phyloP scores from a whole-genome alignment of 1,284 basidiomycete genomes.

The Anthracocystis walkeri region DNA sequence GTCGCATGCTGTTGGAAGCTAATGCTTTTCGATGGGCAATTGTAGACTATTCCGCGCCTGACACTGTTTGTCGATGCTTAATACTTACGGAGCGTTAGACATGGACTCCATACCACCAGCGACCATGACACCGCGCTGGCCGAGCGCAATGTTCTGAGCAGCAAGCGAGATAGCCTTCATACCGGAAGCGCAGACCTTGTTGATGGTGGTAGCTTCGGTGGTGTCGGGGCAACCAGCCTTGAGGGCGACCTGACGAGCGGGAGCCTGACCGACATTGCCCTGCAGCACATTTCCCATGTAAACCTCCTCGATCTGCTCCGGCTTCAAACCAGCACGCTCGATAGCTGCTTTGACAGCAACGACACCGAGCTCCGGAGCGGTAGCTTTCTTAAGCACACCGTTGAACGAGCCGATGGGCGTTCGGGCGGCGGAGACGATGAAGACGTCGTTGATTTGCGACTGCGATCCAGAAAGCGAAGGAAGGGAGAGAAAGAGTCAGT shows the following conservation, averaged over 20 bases:
- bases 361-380: conserved; percentile 89
- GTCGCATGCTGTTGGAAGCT: not conserved
- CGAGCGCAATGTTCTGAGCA: conserved; percentile 71
- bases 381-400: conserved; percentile 86
- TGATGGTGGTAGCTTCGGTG: conserved; percentile 98
- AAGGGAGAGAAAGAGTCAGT: not conserved
- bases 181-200: conserved; percentile 75
- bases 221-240: conserved; percentile 86
- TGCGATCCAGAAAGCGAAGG: conserved; percentile 1
- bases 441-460: conserved; percentile 75
- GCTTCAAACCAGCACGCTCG: conserved; percentile 83
- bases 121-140: conserved; percentile 70
- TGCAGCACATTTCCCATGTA: conserved; percentile 86
- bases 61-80: not conserved
- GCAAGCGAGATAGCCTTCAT: conserved; percentile 72
- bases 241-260: conserved; percentile 74
- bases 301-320: conserved; percentile 87
- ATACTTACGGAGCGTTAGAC: conserved; percentile 70
- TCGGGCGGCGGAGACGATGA: conserved; percentile 92
- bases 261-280: conserved; percentile 70
- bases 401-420: conserved; percentile 95
- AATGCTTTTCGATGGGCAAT: not conserved
- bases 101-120: conserved; percentile 72
- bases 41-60: not conserved
- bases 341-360: conserved; percentile 85